Percentiles rank a stretch among this genome's conserved stretches.
phyloP scores from a whole-genome alignment of 2,329 filamentous ascomycete genomes.

The Verticillium nubilum region DNA sequence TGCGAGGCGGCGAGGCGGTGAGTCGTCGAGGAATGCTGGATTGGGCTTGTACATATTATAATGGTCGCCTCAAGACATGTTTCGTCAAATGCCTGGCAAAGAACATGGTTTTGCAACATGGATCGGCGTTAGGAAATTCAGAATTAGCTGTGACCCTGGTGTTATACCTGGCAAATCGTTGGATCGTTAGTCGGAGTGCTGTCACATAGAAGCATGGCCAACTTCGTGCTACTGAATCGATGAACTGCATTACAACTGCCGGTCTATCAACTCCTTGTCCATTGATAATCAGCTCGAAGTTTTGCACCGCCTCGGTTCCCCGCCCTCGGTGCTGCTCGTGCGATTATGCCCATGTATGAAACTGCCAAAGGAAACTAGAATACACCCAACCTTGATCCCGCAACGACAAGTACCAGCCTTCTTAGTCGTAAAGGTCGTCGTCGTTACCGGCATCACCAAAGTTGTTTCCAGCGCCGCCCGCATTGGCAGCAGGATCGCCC shows the following conservation, averaged over 20 bases:
- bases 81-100: too few relatives aligned
- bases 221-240: not conserved
- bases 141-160: too few relatives aligned
- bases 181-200: too few relatives aligned
- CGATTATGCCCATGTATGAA: slow-evolving; percentile 26
- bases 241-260: slow-evolving; percentile 7
- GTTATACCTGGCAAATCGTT: too few relatives aligned
- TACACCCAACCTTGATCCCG: slow-evolving; percentile 27
- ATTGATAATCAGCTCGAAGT: slow-evolving; percentile 4
- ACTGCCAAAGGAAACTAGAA: slow-evolving; percentile 37
- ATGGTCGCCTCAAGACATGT: too few relatives aligned
- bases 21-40: too few relatives aligned
- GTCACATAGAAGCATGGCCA: too few relatives aligned
- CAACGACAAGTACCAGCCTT: slow-evolving; percentile 22
- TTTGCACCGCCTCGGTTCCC: slow-evolving; percentile 5
- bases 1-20: too few relatives aligned
- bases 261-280: slow-evolving; percentile 14
- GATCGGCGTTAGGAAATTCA: too few relatives aligned
- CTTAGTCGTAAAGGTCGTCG: slow-evolving; percentile 92
- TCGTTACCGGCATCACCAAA: slow-evolving; percentile 89
- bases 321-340: slow-evolving; percentile 5
- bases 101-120: too few relatives aligned
- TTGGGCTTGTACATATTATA: too few relatives aligned
- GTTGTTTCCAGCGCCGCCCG: slow-evolving; percentile 51
- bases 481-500: slow-evolving; percentile 65